Base-by-base conservation (phyloP, 331 rosid species). In the Ulmus americana region DNA sequence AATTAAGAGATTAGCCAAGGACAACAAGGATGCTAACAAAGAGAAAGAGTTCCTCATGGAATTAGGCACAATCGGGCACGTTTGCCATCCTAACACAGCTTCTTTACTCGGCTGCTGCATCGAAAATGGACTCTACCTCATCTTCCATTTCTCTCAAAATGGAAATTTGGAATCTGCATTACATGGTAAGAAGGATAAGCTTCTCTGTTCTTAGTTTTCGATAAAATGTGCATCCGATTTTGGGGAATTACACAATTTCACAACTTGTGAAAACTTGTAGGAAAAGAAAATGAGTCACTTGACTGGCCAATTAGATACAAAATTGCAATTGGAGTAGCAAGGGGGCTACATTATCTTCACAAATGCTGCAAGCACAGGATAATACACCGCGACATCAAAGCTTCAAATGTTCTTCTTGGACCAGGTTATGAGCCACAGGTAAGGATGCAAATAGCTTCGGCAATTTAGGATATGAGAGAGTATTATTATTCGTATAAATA, bases 381-480 rank as follows among this genome's bases (percentile, higher is more conserved):
- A 61, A 92, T 92, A 61, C 97, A 92, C 57, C 86, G 97, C 1
- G 97, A 92, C 80, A 92, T 92, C 44, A 92, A 92, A 74, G 89
- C 97, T 72, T 92, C 97, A 4, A 92, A 92, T 75, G 89, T 92
- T 45, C 95, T 92, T 77, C 96, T 92, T 16, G 95, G 89, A 13
- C 90, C 94, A 51, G 87, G 88, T 75, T 88, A 84, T 74, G 97
- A 92, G 52, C 96, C 97, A 61, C 84, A 85, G 96, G 97, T 88
- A 55, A 7, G 59, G 59, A 45, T 50, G 6, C 48, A 64, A 49
- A 13, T 57, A 9, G 9, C 45, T 35, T 40, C 9, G 28, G 35
- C 15, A 49, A 20, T n/a, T 22, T 6, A 55, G 54, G 14, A 16
- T 12, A 45, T 42, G 5, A 59, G 7, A 39, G 13, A 40, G 4